Percentiles rank a stretch among this genome's conserved stretches.
These are phyloP conservation scores for Acephala macrosclerotiorum DNA, from an alignment of 2,329 filamentous ascomycete species.

Conservation along the genomic window DNA sequence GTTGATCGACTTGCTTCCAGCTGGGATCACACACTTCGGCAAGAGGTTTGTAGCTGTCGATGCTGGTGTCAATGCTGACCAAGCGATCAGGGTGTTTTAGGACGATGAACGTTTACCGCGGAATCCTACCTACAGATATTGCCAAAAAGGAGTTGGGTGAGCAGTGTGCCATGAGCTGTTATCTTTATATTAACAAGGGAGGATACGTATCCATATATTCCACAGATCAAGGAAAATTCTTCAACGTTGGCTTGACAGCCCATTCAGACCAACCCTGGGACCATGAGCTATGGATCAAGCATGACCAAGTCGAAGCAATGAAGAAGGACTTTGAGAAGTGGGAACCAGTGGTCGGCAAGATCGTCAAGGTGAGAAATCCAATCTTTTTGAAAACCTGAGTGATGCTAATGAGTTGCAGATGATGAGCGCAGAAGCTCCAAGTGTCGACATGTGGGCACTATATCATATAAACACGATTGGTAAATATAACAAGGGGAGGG, in stretches of 20 bases:
- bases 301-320: conserved; percentile 7
- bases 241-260: conserved; percentile 7
- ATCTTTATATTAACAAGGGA: conserved; percentile 9
- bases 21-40: neutral
- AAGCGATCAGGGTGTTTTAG: conserved; percentile 41
- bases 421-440: neutral
- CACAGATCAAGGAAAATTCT: conserved; percentile 2
- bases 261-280: neutral
- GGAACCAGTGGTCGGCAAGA: conserved; percentile 9
- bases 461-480: conserved; percentile 2
- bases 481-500: conserved; percentile 10
- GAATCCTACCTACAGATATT: conserved; percentile 9
- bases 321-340: conserved; percentile 12
- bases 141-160: conserved; percentile 10
- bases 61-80: neutral
- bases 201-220: conserved; percentile 12
- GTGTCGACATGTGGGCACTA: conserved; percentile 10
- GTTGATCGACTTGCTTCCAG: neutral
- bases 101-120: conserved; percentile 47
- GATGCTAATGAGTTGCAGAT: neutral
- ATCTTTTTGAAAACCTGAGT: neutral
- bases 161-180: neutral
- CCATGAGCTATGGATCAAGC: conserved; percentile 10
- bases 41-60: neutral
- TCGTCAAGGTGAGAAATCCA: neutral